phyloP scores from a whole-genome alignment of 192 early-diverging fungal species.

The Podochytrium sp. region DNA sequence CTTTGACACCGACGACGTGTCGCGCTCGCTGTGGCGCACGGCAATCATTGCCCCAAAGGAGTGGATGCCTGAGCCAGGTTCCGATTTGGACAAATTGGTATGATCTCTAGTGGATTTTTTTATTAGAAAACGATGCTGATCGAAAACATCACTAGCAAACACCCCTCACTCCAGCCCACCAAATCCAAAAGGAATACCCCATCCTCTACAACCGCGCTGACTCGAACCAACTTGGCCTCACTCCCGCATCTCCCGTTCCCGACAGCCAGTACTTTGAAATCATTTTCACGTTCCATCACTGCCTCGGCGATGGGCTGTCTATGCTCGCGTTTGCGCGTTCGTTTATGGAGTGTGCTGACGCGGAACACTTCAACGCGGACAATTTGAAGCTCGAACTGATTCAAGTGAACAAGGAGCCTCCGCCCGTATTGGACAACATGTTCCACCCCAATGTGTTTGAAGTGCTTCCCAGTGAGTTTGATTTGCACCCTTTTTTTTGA shows the following conservation, averaged over 20 bases:
- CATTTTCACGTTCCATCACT: constrained; percentile 58
- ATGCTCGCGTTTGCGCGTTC: constrained; percentile 46
- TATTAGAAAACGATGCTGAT: background rate
- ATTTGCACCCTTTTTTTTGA: background rate
- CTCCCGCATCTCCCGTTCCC: background rate
- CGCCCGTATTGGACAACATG: constrained; percentile 52
- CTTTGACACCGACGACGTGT: constrained; percentile 44
- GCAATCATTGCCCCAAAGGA: constrained; percentile 41
- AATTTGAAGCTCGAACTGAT: constrained; percentile 39
- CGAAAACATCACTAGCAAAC: constrained; percentile 22
- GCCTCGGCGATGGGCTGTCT: constrained; percentile 52
- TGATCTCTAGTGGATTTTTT: background rate
- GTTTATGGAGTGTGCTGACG: constrained; percentile 33
- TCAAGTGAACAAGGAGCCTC: constrained; percentile 29
- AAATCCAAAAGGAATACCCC: constrained; percentile 3
- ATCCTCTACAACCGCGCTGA: constrained; percentile 9
- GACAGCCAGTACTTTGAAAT: constrained; percentile 39
- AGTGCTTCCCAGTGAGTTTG: constrained; percentile 45
- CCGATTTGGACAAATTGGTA: constrained; percentile 11
- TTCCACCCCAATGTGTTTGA: constrained; percentile 47
- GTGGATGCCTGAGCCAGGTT: constrained; percentile 30
- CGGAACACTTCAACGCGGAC: constrained; percentile 32
- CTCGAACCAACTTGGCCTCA: constrained; percentile 1
- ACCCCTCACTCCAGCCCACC: constrained; percentile 9
- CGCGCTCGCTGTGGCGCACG: constrained; percentile 42